Conservation (phyloP, 169 alveolate genomes). For the Perkinsus olseni region DNA sequence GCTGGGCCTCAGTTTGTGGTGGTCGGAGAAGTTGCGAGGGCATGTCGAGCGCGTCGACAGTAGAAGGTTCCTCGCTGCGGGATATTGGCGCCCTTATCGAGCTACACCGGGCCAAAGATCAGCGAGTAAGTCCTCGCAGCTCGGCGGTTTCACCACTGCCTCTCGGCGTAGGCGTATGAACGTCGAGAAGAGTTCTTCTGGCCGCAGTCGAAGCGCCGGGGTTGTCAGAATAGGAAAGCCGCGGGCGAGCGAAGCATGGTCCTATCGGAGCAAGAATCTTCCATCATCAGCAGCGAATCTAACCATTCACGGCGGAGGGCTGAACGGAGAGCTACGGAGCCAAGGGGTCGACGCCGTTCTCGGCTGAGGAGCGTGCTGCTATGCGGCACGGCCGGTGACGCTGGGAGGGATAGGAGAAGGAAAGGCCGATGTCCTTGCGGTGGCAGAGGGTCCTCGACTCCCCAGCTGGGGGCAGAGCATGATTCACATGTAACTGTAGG, state of each 20-base stretch:
- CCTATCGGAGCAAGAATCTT: not conserved
- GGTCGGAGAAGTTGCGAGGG: not conserved
- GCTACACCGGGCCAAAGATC: not conserved
- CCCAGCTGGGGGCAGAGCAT: not conserved
- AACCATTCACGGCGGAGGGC: too few species aligned
- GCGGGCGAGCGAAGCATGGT: not conserved
- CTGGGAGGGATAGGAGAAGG: not conserved
- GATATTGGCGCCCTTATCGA: not conserved
- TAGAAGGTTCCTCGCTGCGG: not conserved
- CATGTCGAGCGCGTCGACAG: too few species aligned
- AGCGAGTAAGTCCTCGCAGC: not conserved
- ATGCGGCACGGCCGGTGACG: too few species aligned
- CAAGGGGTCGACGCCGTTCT: too few species aligned
- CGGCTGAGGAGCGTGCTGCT: too few species aligned
- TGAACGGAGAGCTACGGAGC: too few species aligned
- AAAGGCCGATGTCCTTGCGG: not conserved
- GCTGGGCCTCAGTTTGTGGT: not conserved
- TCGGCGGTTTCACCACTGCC: not conserved
- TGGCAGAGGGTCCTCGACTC: not conserved
- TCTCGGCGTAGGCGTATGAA: not conserved
- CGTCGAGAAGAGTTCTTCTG: not conserved
- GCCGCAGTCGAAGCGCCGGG: not conserved
- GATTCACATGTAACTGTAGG: not conserved
- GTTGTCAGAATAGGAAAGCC: not conserved
- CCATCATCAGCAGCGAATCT: not conserved